These are phyloP conservation scores for Kodamaea sagamina DNA, from an alignment of 805 yeast genomes.

Conservation along the genomic window DNA sequence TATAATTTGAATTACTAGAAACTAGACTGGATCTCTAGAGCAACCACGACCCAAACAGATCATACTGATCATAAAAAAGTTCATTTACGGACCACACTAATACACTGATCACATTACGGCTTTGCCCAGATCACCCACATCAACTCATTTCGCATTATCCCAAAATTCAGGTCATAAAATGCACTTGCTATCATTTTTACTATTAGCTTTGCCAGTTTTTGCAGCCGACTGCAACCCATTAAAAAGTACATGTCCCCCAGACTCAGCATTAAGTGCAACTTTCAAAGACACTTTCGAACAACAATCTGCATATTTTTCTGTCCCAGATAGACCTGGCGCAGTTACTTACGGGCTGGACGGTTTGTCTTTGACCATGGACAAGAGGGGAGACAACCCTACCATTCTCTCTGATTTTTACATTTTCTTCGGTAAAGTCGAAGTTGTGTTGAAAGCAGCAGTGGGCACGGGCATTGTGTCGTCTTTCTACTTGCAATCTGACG, in stretches of 20 bases:
- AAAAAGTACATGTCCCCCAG: conserved; percentile 28
- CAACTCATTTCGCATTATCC: neutral
- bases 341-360: conserved; percentile 15
- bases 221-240: conserved; percentile 32
- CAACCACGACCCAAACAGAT: no score
- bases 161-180: neutral
- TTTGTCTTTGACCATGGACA: conserved; percentile 14
- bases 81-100: no score
- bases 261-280: conserved; percentile 31
- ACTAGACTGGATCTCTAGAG: no score
- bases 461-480: conserved; percentile 19
- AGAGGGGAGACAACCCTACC: conserved; percentile 20
- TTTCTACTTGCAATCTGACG: conserved; percentile 20
- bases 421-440: conserved; percentile 20
- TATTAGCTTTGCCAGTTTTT: conserved; percentile 8
- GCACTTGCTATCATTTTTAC: conserved; percentile 1
- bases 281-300: conserved; percentile 30
- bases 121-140: neutral
- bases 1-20: no score
- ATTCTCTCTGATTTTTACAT: conserved; percentile 19
- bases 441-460: conserved; percentile 17
- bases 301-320: conserved; percentile 13
- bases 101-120: no score
- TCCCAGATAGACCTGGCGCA: conserved; percentile 12
- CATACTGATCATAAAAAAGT: no score